These are phyloP conservation scores for Brassica carinata DNA, from an alignment of 345 rosid genomes.

Conservation along the genomic window DNA sequence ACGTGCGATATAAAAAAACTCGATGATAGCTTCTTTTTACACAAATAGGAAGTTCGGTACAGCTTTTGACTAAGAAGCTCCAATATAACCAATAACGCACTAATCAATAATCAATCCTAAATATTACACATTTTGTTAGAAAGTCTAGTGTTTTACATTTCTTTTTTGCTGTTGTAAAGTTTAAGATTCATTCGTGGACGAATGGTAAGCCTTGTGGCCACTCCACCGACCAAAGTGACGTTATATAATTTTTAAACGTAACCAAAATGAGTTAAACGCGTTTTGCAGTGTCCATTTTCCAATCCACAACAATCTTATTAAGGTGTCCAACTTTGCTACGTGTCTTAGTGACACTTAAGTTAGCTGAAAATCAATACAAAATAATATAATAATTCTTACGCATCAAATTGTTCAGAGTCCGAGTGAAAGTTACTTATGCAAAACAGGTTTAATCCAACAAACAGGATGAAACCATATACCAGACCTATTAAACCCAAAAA, in stretches of 20 bases:
- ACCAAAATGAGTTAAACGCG: constrained; percentile 6
- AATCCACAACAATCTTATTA: not conserved
- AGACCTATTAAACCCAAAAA: not conserved
- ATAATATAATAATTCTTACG: not conserved
- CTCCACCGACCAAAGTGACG: constrained; percentile 14
- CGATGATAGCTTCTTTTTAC: not conserved
- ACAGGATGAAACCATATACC: not conserved
- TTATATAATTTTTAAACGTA: not conserved
- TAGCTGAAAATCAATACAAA: not conserved
- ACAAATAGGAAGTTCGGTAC: constrained; percentile 28
- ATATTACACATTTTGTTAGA: not conserved
- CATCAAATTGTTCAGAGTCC: not conserved
- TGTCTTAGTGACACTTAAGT: constrained; percentile 17
- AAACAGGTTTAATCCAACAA: not conserved
- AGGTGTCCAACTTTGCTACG: constrained; percentile 19
- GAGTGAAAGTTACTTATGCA: not conserved
- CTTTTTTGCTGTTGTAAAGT: not conserved
- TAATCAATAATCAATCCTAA: not conserved
- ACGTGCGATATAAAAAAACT: not conserved
- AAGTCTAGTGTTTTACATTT: not conserved
- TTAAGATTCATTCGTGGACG: constrained; percentile 30
- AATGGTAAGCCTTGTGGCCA: constrained; percentile 12
- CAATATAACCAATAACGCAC: constrained; percentile 21
- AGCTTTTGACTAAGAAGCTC: constrained; percentile 18
- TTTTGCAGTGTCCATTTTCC: not conserved